Evolutionary conservation across 768 basidiomycete species (phyloP).

Genomic region (Kwoniella europaea): DNA sequence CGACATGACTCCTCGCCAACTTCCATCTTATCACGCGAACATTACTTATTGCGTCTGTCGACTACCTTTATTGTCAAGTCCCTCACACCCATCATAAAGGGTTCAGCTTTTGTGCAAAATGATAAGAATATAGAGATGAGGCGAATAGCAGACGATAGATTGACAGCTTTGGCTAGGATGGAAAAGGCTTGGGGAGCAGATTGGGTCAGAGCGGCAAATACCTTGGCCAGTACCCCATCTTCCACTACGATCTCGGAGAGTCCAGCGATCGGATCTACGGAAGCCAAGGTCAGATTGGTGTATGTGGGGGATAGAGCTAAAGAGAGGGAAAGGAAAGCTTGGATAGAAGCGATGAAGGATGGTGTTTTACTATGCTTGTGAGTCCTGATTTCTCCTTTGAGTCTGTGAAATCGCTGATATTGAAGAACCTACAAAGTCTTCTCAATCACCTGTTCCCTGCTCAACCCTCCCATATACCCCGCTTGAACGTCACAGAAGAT

Average conservation of each 20-base stretch:
- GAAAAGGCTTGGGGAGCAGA: conserved; percentile 78
- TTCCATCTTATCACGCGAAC: conserved; percentile 38
- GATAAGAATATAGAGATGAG: conserved; percentile 34
- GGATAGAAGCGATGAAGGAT: conserved; percentile 77
- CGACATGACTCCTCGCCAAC: conserved; percentile 18
- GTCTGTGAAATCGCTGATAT: not conserved
- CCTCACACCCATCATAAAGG: conserved; percentile 41
- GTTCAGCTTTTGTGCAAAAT: conserved; percentile 27
- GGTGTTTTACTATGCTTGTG: conserved; percentile 89
- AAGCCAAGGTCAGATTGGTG: conserved; percentile 52
- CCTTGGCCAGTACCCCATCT: conserved; percentile 15
- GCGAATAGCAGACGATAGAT: conserved; percentile 66
- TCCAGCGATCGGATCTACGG: conserved; percentile 57
- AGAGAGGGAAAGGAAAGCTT: conserved; percentile 74
- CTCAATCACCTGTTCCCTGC: conserved; percentile 43
- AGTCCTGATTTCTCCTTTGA: conserved; percentile 58
- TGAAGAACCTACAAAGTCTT: conserved; percentile 29
- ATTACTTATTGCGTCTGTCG: conserved; percentile 47
- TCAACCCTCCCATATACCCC: conserved; percentile 41
- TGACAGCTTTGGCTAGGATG: conserved; percentile 67
- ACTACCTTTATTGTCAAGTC: conserved; percentile 45
- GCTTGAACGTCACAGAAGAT: conserved; percentile 57
- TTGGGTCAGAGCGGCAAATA: conserved; percentile 58
- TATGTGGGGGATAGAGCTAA: conserved; percentile 63
- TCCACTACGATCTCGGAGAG: not conserved